A percentile compares a stretch with the other conserved stretches of the same genome.
phyloP scores from a whole-genome alignment of 352 stramenopile genomes.

The Phytophthora ramorum region DNA sequence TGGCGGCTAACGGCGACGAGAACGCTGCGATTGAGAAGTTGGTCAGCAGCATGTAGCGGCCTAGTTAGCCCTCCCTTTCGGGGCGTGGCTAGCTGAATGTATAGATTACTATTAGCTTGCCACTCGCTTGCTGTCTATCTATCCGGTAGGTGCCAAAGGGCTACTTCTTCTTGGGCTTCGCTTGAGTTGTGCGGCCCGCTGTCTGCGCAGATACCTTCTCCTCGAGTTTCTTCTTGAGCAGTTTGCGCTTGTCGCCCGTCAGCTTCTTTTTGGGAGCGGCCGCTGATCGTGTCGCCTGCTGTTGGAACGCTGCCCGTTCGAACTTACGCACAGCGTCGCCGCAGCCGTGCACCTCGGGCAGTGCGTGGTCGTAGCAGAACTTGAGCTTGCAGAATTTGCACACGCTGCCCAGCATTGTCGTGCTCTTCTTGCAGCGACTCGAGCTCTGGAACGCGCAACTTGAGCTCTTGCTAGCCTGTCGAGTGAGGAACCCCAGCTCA shows the following conservation, averaged over 20 bases:
- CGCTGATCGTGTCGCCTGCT: constrained; percentile 30
- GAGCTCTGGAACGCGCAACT: constrained; percentile 61
- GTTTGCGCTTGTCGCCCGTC: constrained; percentile 60
- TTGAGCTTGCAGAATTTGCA: constrained; percentile 89
- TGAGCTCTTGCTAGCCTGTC: constrained; percentile 56
- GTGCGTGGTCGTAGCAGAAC: constrained; percentile 83
- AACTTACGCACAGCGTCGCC: constrained; percentile 68
- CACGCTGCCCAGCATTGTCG: constrained; percentile 62
- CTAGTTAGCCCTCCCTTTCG: not conserved
- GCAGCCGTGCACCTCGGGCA: constrained; percentile 84
- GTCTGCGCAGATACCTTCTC: constrained; percentile 66
- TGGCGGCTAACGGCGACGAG: constrained; percentile 80
- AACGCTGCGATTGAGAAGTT: constrained; percentile 90
- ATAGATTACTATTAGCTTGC: constrained; percentile 25
- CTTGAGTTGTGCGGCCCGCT: constrained; percentile 49
- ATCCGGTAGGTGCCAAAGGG: not conserved
- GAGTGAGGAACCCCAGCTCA: constrained; percentile 78
- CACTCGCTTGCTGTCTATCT: not conserved
- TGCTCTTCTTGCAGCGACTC: constrained; percentile 67
- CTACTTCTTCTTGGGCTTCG: constrained; percentile 61
- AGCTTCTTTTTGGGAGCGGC: constrained; percentile 44
- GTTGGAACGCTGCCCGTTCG: constrained; percentile 61
- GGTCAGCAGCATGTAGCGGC: constrained; percentile 65
- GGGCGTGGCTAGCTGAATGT: constrained; percentile 28
- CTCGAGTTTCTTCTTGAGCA: constrained; percentile 78